Conservation (phyloP, 1,284 basidiomycete genomes). For the Microbotryum intermedium region DNA sequence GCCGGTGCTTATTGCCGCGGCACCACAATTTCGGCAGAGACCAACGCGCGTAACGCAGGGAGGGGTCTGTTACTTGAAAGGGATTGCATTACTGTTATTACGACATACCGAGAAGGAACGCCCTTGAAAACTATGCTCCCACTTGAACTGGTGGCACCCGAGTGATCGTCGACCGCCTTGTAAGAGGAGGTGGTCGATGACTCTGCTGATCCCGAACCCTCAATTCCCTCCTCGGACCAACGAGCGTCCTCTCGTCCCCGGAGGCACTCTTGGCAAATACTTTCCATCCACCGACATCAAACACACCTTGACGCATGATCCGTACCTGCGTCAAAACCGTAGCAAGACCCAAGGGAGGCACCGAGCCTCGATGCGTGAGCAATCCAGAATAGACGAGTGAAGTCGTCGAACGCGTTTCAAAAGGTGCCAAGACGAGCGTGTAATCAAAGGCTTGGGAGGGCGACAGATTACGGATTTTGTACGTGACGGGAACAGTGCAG, state of each 20-base stretch:
- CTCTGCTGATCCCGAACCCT: not conserved
- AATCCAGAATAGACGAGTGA: conserved; percentile 6
- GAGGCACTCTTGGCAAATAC: not conserved
- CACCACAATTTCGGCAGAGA: too few relatives aligned
- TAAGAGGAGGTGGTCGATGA: too few relatives aligned
- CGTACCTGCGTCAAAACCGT: conserved; percentile 5
- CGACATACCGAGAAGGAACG: too few relatives aligned
- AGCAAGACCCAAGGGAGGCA: not conserved
- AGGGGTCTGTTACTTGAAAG: too few relatives aligned
- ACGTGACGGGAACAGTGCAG: conserved; percentile 49
- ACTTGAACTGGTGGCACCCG: too few relatives aligned
- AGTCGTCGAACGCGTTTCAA: not conserved
- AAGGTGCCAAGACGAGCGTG: not conserved
- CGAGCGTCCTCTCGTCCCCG: not conserved
- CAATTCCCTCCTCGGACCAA: not conserved
- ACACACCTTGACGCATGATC: conserved; percentile 1
- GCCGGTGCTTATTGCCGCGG: too few relatives aligned
- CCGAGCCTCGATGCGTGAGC: conserved; percentile 2
- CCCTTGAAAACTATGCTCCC: too few relatives aligned
- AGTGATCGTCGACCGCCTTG: too few relatives aligned
- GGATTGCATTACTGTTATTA: too few relatives aligned
- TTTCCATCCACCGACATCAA: conserved; percentile 1
- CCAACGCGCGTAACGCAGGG: too few relatives aligned
- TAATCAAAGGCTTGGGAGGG: conserved; percentile 18
- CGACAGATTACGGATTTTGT: conserved; percentile 55